Base-by-base conservation (phyloP, 2,329 filamentous ascomycete species). In the Thielaviopsis ethacetica region DNA sequence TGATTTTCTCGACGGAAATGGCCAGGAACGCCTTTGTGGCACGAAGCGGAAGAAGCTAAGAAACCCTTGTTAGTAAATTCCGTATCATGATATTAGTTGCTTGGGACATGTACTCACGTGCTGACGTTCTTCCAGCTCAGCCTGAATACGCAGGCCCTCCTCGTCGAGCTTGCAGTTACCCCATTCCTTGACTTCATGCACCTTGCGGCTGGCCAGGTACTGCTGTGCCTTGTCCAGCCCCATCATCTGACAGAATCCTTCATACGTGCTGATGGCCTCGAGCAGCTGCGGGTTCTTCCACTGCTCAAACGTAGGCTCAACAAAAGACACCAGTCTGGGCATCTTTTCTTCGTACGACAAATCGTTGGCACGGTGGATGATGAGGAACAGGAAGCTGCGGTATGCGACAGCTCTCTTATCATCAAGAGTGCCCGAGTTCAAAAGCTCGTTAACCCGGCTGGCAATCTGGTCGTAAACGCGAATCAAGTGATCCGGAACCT, bases 11-110 rank as follows among this genome's bases (percentile, higher is more conserved):
- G 0, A 93, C 91, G 0, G 91, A 94, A 54, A 91, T 91, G 1
- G 86, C 87, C n/a, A 98, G 73, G 67, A 97, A 87, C 0, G 88
- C 89, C 68, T 96, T 96, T 1, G 91, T 96, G 6, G 87, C 80
- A 59, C 91, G 83, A 50, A 98, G 72, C 3, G 93, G 93, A 15
- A 97, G 72, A 61, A 79, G 76, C 77, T 86, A 54, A 15, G 6
- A 26, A 26, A 26, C 24, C 5, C 7, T 38, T 59, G 58, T 52
- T 52, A 22, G 50, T 24, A 27, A 24, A 27, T 17, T n/a, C 53
- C 13, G 22, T 10, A 49, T 13, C 9, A n/a, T 27, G 56, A 57
- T 41, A 59, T 30, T 24, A 41, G 30, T 12, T 34, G 6, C 30
- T 5, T 6, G 52, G 34, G 10, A 22, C 41, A 34, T 38, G 38